Conservation (phyloP, 495 filamentous ascomycete genomes). For the Aspergillus kassunensis region DNA sequence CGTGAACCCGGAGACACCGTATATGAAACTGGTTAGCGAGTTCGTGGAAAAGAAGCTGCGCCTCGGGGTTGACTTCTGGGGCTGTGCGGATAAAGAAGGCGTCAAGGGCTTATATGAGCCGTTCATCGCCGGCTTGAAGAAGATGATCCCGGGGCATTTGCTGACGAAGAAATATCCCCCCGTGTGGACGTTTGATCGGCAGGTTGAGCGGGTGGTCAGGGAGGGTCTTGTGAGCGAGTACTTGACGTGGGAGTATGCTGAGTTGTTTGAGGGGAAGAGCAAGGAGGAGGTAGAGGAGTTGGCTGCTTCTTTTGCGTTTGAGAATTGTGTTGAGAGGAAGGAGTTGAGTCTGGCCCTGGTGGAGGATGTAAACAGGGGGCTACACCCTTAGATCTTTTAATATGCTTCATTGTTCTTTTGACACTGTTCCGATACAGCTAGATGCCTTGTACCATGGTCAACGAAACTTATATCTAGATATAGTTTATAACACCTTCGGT, state of each 20-base stretch:
- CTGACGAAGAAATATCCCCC: not conserved
- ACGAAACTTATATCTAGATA: too few species aligned
- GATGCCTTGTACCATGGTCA: too few species aligned
- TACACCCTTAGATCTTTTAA: too few species aligned
- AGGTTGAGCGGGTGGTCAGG: slow-evolving; percentile 5
- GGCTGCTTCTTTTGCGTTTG: slow-evolving; percentile 4
- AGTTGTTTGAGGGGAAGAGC: not conserved
- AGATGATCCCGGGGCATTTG: not conserved
- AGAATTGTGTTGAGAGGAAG: not conserved
- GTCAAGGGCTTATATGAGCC: slow-evolving; percentile 11
- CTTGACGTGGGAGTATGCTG: slow-evolving; percentile 3
- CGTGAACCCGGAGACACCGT: slow-evolving; percentile 33
- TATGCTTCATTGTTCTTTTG: too few species aligned
- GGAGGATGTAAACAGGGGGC: too few species aligned
- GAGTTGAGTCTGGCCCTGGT: too few species aligned
- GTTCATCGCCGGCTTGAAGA: not conserved
- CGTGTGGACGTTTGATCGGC: not conserved
- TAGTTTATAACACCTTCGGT: too few species aligned
- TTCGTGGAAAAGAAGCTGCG: slow-evolving; percentile 48
- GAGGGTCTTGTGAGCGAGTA: slow-evolving; percentile 3
- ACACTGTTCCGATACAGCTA: too few species aligned
- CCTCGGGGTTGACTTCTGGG: slow-evolving; percentile 49
- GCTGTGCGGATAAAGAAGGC: slow-evolving; percentile 22
- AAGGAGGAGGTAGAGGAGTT: slow-evolving; percentile 1
- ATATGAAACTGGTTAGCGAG: slow-evolving; percentile 36